phyloP scores from a whole-genome alignment of 2,329 filamentous ascomycete species.

The Alternaria metachromatica region DNA sequence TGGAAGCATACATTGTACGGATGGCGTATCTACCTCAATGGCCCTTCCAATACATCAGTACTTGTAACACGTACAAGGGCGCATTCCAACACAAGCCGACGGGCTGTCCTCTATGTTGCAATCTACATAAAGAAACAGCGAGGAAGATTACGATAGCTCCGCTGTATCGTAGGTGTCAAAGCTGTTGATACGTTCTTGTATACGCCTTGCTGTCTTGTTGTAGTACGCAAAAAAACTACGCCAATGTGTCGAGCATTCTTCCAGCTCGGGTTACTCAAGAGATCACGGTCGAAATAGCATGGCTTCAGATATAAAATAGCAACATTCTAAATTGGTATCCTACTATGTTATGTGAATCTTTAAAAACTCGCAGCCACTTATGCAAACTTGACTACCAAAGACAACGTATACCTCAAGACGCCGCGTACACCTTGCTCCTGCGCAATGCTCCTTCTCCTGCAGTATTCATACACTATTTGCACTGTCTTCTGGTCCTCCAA shows the following conservation, averaged over 20 bases:
- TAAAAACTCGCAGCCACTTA: not conserved
- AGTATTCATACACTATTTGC: conserved; percentile 10
- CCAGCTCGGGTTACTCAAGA: not conserved
- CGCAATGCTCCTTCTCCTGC: conserved; percentile 27
- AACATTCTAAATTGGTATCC: conserved; percentile 15
- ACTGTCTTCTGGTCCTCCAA: not conserved
- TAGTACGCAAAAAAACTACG: no score
- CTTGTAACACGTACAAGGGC: no score
- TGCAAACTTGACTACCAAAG: conserved; percentile 4
- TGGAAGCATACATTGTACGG: not conserved
- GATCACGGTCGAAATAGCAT: not conserved
- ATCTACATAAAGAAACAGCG: no score
- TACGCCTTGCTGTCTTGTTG: no score
- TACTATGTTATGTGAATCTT: conserved; percentile 4
- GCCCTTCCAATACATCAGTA: not conserved
- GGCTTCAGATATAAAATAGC: not conserved
- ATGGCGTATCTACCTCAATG: not conserved
- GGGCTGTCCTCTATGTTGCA: no score
- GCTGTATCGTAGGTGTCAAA: no score
- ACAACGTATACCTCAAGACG: conserved; percentile 12
- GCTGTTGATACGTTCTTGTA: no score
- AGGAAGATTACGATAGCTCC: no score
- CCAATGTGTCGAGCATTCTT: not conserved
- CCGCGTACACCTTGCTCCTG: conserved; percentile 31
- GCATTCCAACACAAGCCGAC: no score